A percentile compares a stretch with the other conserved stretches of the same genome.
Evolutionary conservation across 495 filamentous ascomycete genomes (phyloP).

Genomic region (Gamarada debralockiae): DNA sequence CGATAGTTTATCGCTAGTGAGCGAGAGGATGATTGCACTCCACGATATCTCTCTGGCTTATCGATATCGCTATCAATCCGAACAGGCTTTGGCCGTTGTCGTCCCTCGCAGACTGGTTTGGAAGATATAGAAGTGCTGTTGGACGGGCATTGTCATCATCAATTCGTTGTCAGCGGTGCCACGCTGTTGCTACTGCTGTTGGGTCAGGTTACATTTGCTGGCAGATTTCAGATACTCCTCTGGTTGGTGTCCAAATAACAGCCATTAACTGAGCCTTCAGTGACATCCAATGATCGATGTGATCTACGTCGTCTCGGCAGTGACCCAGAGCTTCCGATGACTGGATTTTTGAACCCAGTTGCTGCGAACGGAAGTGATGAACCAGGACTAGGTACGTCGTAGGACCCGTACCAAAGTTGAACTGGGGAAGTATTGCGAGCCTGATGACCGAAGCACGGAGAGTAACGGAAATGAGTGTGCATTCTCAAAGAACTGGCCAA

Average conservation of each 20-base stretch:
- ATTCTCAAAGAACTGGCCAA: slow-evolving; percentile 30
- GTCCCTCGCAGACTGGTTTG: too few relatives aligned
- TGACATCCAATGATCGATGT: slow-evolving; percentile 3
- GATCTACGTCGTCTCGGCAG: neutral
- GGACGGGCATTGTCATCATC: neutral
- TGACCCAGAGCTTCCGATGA: neutral
- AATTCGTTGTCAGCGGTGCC: neutral
- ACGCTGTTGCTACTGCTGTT: neutral
- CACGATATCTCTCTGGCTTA: neutral
- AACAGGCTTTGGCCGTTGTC: too few relatives aligned
- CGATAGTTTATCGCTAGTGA: slow-evolving; percentile 5
- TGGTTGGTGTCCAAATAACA: neutral
- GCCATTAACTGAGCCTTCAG: neutral
- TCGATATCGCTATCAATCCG: neutral
- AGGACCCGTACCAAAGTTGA: slow-evolving; percentile 12
- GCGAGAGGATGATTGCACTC: neutral
- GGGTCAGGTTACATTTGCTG: neutral
- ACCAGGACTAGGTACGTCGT: slow-evolving; percentile 9
- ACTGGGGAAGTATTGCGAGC: slow-evolving; percentile 26
- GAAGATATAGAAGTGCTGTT: neutral
- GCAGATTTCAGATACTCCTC: neutral
- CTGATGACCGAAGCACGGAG: slow-evolving; percentile 29
- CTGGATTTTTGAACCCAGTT: neutral
- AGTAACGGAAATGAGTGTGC: slow-evolving; percentile 27
- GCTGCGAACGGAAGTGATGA: neutral